A percentile compares a stretch with the other conserved stretches of the same genome.
These are phyloP conservation scores for Dictyostelium citrinum DNA, from an alignment of 78 protist genomes.

Conservation along the genomic window DNA sequence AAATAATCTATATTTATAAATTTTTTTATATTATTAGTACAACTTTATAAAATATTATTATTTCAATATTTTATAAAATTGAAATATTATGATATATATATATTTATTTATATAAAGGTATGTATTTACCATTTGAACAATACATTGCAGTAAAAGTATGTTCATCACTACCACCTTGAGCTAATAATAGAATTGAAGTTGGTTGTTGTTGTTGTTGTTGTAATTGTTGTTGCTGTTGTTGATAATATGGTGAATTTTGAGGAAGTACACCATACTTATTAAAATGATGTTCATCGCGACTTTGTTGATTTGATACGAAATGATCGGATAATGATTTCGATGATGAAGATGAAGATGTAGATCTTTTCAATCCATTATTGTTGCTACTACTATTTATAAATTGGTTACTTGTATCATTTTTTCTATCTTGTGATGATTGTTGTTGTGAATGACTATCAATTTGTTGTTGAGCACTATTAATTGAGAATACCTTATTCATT, in stretches of 20 bases:
- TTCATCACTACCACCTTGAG: slow-evolving; percentile 46
- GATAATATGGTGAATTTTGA: neutral
- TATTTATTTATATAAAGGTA: too few relatives aligned
- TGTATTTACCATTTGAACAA: slow-evolving; percentile 71
- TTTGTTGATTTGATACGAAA: neutral
- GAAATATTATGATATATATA: too few relatives aligned
- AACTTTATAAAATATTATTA: neutral
- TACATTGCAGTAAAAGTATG: slow-evolving; percentile 62
- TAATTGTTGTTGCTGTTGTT: neutral
- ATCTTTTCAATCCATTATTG: neutral
- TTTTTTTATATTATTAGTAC: neutral
- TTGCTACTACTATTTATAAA: neutral
- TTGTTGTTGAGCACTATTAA: slow-evolving; percentile 13
- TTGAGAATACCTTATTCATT: slow-evolving; percentile 42
- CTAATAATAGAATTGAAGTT: slow-evolving; percentile 18
- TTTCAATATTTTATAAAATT: too few relatives aligned
- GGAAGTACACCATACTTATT: neutral
- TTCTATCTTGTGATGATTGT: neutral
- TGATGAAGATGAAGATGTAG: neutral
- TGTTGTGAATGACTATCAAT: neutral
- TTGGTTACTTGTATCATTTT: neutral
- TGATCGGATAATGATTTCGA: slow-evolving; percentile 48
- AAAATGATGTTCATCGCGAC: neutral
- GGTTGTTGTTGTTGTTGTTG: neutral
- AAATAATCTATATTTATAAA: slow-evolving; percentile 42